Percentiles rank a stretch among this genome's conserved stretches.
These are phyloP conservation scores for Arachis stenosperma DNA, from an alignment of 306 rosid species.

Conservation along the genomic window DNA sequence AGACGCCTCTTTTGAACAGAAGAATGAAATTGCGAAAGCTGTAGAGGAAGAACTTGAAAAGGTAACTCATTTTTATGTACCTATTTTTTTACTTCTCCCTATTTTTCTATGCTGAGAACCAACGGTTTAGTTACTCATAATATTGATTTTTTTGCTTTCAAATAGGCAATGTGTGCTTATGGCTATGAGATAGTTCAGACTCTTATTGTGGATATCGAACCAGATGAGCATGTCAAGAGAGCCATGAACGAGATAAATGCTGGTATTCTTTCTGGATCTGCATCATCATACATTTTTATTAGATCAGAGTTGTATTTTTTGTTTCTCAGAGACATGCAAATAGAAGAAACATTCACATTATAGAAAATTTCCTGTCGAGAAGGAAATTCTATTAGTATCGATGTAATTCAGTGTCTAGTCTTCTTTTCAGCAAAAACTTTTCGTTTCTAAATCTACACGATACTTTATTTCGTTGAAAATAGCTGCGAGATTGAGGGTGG, in stretches of 20 bases:
- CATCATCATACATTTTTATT: neutral
- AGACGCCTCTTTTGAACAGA: conserved; percentile 88
- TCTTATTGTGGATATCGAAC: conserved; percentile 92
- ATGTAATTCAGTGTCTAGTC: neutral
- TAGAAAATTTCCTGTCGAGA: neutral
- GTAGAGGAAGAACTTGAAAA: conserved; percentile 92
- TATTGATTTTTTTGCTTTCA: conserved; percentile 19
- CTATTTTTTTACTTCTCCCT: too few species aligned
- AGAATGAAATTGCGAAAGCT: conserved; percentile 85
- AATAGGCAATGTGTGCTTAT: conserved; percentile 89
- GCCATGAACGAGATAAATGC: conserved; percentile 99
- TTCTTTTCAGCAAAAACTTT: conserved; percentile 16
- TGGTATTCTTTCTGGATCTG: conserved; percentile 49
- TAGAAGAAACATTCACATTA: conserved; percentile 5
- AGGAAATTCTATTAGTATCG: neutral
- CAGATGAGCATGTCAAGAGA: conserved; percentile 88
- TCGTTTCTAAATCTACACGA: conserved; percentile 20
- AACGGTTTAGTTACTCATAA: conserved; percentile 5
- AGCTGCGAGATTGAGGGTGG: conserved; percentile 92
- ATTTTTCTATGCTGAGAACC: neutral
- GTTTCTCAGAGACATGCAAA: neutral
- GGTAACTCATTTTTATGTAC: conserved; percentile 36
- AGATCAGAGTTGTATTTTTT: conserved; percentile 2
- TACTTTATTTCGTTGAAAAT: conserved; percentile 26
- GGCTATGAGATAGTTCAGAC: conserved; percentile 96